These are phyloP conservation scores for Clavispora carvajalis DNA, from an alignment of 805 yeast species.

Conservation along the genomic window DNA sequence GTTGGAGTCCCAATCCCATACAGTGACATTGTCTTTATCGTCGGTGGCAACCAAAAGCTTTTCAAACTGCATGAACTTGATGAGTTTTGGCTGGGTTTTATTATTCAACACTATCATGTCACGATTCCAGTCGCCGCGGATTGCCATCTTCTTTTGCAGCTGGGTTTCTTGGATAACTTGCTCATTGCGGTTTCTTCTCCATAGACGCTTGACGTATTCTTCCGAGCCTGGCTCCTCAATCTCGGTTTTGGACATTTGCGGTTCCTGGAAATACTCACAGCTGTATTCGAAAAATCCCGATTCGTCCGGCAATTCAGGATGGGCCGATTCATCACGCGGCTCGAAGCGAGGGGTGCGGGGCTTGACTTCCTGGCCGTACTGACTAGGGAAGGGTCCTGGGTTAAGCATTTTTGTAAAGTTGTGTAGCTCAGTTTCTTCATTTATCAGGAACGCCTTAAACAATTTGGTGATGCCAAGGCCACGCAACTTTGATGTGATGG, in stretches of 20 bases:
- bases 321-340: conserved; percentile 26
- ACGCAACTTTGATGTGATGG: conserved; percentile 30
- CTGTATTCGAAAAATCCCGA: conserved; percentile 70
- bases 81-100: conserved; percentile 70
- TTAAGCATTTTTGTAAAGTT: conserved; percentile 32
- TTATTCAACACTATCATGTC: conserved; percentile 57
- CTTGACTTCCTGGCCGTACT: conserved; percentile 39
- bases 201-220: conserved; percentile 71
- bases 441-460: conserved; percentile 33
- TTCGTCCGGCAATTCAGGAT: conserved; percentile 47
- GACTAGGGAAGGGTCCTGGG: conserved; percentile 31
- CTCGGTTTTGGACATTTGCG: conserved; percentile 83
- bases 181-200: conserved; percentile 91
- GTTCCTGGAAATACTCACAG: conserved; percentile 92
- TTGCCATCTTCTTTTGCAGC: conserved; percentile 76
- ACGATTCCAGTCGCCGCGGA: conserved; percentile 82
- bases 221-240: conserved; percentile 89
- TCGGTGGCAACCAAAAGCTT: conserved; percentile 74
- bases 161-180: conserved; percentile 83
- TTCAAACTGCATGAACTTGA: conserved; percentile 88
- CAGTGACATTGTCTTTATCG: conserved; percentile 74
- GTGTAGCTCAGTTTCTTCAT: conserved; percentile 37
- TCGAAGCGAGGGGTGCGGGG: conserved; percentile 57
- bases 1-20: conserved; percentile 80
- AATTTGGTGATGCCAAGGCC: conserved; percentile 30